These are phyloP conservation scores for Fusarium sarcochroum DNA, from an alignment of 2,329 filamentous ascomycete genomes.

Conservation along the genomic window DNA sequence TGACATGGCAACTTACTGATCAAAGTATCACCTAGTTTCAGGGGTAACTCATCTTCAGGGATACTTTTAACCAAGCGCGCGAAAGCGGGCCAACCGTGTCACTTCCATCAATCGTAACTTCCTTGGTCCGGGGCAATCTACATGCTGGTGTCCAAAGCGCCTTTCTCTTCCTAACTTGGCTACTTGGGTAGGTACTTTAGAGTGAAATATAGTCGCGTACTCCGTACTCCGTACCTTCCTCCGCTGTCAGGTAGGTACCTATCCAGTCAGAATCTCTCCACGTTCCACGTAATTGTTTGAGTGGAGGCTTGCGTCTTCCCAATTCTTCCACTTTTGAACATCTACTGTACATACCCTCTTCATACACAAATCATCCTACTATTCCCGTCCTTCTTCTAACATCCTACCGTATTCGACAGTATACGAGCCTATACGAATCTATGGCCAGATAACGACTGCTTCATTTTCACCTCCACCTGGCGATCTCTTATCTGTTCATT, in stretches of 20 bases:
- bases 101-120: slow-evolving; percentile 33
- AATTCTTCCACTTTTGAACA: slow-evolving; percentile 1
- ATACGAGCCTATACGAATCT: slow-evolving; percentile 21
- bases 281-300: slow-evolving; percentile 40
- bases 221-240: slow-evolving; percentile 38
- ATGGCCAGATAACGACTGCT: slow-evolving; percentile 30
- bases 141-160: slow-evolving; percentile 16
- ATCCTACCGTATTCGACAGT: background rate
- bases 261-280: slow-evolving; percentile 36
- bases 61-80: slow-evolving; percentile 19
- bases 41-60: slow-evolving; percentile 27
- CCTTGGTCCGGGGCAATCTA: background rate
- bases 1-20: slow-evolving; percentile 17
- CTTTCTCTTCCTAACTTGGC: slow-evolving; percentile 13
- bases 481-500: slow-evolving; percentile 20
- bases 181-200: slow-evolving; percentile 1
- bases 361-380: slow-evolving; percentile 17
- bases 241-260: slow-evolving; percentile 5
- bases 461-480: slow-evolving; percentile 17
- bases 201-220: slow-evolving; percentile 20
- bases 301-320: slow-evolving; percentile 18
- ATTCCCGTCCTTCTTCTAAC: slow-evolving; percentile 10
- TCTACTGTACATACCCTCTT: background rate
- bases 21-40: slow-evolving; percentile 24
- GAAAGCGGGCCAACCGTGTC: slow-evolving; percentile 23